phyloP scores from a whole-genome alignment of 139 green algal genomes.

The Pseudopediastrum boryanum region DNA sequence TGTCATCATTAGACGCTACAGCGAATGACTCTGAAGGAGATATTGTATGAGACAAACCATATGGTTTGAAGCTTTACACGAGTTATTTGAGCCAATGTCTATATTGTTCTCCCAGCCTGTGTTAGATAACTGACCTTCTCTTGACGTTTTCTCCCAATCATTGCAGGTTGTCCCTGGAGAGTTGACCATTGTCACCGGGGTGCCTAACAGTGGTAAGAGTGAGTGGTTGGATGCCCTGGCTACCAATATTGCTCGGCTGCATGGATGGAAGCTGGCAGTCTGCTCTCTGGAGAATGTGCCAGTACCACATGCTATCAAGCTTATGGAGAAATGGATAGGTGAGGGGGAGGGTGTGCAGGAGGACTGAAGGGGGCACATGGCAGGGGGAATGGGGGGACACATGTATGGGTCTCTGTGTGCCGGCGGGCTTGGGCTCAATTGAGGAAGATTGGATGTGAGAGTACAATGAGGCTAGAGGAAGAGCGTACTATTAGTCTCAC shows the following conservation, averaged over 20 bases:
- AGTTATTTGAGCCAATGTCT: background rate
- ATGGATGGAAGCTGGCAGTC: constrained; percentile 91
- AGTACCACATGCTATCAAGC: constrained; percentile 80
- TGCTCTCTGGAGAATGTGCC: constrained; percentile 90
- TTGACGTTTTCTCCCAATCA: constrained; percentile 4
- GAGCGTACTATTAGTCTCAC: too few relatives aligned
- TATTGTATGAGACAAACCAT: background rate
- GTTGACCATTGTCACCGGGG: constrained; percentile 92
- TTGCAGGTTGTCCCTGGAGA: constrained; percentile 73
- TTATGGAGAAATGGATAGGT: constrained; percentile 86
- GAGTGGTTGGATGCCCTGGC: constrained; percentile 97
- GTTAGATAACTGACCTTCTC: background rate
- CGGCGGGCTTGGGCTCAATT: too few relatives aligned
- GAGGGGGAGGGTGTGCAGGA: background rate
- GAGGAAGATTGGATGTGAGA: too few relatives aligned
- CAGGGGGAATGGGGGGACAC: too few relatives aligned
- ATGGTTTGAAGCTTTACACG: background rate
- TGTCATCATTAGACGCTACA: too few relatives aligned
- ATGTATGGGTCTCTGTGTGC: too few relatives aligned
- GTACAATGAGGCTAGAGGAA: too few relatives aligned
- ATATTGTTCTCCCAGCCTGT: background rate
- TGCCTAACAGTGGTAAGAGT: constrained; percentile 96
- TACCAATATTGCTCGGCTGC: constrained; percentile 79
- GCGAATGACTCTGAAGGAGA: too few relatives aligned
- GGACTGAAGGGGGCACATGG: background rate